phyloP scores from a whole-genome alignment of 1,284 basidiomycete species.

The Sanghuangporus weigelae region DNA sequence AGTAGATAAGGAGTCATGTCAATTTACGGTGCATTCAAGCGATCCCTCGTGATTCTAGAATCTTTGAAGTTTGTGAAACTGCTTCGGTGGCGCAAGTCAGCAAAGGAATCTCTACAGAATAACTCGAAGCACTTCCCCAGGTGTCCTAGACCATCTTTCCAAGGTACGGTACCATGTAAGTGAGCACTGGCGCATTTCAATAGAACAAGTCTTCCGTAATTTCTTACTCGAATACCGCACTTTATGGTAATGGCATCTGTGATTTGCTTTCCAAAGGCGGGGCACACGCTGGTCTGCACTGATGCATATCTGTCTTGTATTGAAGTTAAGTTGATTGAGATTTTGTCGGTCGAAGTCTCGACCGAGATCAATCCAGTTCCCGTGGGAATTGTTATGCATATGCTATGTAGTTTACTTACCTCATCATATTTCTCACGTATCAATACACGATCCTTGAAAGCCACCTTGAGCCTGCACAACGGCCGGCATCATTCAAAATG shows the following conservation, averaged over 20 bases:
- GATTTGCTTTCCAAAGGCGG: too few relatives aligned
- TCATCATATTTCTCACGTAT: neutral
- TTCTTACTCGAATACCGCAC: too few relatives aligned
- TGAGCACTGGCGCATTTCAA: too few relatives aligned
- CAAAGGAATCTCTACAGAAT: neutral
- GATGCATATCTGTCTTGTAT: too few relatives aligned
- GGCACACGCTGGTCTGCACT: too few relatives aligned
- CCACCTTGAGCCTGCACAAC: constrained; percentile 5
- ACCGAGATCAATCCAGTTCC: neutral
- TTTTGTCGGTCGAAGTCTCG: too few relatives aligned
- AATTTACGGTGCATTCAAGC: neutral
- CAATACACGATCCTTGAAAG: neutral
- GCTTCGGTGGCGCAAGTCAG: neutral
- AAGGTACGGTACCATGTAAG: too few relatives aligned
- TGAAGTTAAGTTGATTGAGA: too few relatives aligned
- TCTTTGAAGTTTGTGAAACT: neutral
- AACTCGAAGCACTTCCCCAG: neutral
- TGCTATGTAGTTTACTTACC: constrained; percentile 20
- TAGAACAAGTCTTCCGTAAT: too few relatives aligned
- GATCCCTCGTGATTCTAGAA: neutral
- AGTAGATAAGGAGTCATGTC: neutral
- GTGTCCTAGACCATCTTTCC: too few relatives aligned
- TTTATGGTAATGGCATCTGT: too few relatives aligned
- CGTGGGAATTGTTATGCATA: neutral
- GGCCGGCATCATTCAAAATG: constrained; percentile 43